A percentile compares a stretch with the other conserved stretches of the same genome.
phyloP scores from a whole-genome alignment of 176 grass and related monocot species.

The Cymbopogon citratus region DNA sequence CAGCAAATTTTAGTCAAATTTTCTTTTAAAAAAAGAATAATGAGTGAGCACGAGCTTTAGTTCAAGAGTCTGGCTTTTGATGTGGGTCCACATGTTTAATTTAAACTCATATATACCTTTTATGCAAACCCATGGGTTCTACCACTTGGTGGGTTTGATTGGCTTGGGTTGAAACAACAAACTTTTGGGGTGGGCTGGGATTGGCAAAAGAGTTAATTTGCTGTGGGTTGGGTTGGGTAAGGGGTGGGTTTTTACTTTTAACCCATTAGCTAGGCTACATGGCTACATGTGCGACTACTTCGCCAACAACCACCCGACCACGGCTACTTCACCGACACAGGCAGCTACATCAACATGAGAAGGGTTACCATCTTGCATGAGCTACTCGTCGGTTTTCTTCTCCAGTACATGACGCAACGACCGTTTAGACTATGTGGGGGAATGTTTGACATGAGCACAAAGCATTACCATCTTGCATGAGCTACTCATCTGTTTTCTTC shows the following conservation, averaged over 20 bases:
- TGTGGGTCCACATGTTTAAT: background rate
- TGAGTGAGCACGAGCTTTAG: background rate
- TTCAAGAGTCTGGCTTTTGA: background rate
- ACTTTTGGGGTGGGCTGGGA: background rate
- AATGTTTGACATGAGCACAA: background rate
- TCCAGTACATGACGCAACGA: background rate
- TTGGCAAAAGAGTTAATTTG: background rate
- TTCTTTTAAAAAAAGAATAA: too few relatives aligned
- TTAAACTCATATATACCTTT: background rate
- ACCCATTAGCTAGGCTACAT: background rate
- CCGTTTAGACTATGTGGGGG: background rate
- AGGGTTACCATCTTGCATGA: background rate
- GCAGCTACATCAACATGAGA: background rate
- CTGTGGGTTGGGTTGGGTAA: background rate
- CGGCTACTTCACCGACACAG: background rate
- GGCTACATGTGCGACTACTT: background rate
- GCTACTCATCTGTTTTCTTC: background rate
- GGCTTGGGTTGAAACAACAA: background rate
- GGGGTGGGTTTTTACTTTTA: background rate
- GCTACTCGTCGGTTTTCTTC: too few relatives aligned
- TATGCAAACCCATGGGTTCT: background rate
- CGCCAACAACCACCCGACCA: background rate
- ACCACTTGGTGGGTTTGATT: background rate
- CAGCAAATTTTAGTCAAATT: too few relatives aligned
- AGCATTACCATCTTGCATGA: background rate